Evolutionary conservation across 805 yeast genomes (phyloP).

Genomic region (Candida maris): DNA sequence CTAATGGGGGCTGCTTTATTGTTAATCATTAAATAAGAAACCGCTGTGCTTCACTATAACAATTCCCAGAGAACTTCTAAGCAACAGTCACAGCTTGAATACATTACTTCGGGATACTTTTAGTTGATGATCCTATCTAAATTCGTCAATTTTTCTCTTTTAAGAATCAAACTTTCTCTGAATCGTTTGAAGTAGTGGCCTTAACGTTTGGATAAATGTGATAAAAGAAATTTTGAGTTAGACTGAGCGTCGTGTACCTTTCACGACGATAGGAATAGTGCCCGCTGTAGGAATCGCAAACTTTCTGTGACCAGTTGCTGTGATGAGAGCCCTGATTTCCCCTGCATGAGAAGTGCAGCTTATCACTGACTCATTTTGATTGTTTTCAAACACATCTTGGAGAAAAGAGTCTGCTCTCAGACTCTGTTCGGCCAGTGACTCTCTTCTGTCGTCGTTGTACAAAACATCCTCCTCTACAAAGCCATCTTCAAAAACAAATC

Average conservation of each 20-base stretch:
- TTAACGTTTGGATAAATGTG: too few relatives aligned
- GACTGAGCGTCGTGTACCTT: conserved; percentile 31
- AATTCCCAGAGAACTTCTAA: too few relatives aligned
- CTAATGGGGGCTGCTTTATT: too few relatives aligned
- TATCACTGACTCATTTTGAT: conserved; percentile 32
- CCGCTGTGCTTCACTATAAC: too few relatives aligned
- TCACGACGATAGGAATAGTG: conserved; percentile 57
- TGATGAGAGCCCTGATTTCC: conserved; percentile 48
- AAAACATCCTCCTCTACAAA: conserved; percentile 48
- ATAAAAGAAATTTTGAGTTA: background rate
- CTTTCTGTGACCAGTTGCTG: conserved; percentile 52
- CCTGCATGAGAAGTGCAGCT: conserved; percentile 62
- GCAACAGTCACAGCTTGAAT: too few relatives aligned
- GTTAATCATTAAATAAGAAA: too few relatives aligned
- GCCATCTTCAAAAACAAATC: conserved; percentile 42
- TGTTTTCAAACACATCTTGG: conserved; percentile 36
- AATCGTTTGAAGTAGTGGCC: too few relatives aligned
- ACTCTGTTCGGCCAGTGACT: conserved; percentile 46
- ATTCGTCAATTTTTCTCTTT: too few relatives aligned
- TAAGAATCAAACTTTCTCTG: too few relatives aligned
- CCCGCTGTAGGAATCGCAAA: conserved; percentile 63
- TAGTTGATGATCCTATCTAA: too few relatives aligned
- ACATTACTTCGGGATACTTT: too few relatives aligned
- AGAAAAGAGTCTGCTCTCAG: conserved; percentile 45
- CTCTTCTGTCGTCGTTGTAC: conserved; percentile 45